A percentile compares a stretch with the other conserved stretches of the same genome.
Conservation (phyloP, 1,284 basidiomycete genomes). For the Tilletia horrida region DNA sequence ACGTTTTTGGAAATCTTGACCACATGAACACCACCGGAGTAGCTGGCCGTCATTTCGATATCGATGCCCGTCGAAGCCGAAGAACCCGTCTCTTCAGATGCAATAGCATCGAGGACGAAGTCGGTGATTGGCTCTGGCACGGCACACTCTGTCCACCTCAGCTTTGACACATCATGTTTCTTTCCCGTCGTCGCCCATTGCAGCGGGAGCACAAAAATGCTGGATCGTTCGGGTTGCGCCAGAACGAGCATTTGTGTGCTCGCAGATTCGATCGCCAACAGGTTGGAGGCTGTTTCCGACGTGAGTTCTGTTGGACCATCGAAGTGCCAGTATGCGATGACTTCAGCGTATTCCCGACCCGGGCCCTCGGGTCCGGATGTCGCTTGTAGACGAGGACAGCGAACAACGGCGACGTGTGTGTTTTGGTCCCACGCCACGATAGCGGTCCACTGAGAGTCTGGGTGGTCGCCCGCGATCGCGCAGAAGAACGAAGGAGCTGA, state of each 20-base stretch:
- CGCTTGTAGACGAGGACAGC: background rate
- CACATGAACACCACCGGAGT: background rate
- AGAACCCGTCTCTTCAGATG: background rate
- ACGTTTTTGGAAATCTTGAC: background rate
- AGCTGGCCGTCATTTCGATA: background rate
- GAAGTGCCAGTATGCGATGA: background rate
- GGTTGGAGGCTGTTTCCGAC: background rate
- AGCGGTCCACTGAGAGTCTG: background rate
- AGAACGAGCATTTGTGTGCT: conserved; percentile 1
- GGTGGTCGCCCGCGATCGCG: no score
- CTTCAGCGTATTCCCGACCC: background rate
- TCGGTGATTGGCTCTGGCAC: conserved; percentile 5
- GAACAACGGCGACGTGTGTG: background rate
- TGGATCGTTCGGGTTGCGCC: background rate
- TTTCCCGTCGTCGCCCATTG: background rate
- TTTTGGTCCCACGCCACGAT: background rate
- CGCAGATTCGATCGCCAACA: background rate
- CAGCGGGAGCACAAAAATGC: background rate
- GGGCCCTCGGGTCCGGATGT: no score
- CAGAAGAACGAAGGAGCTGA: no score
- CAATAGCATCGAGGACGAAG: background rate
- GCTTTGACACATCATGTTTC: background rate
- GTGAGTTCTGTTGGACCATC: background rate
- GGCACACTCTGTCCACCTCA: conserved; percentile 9
- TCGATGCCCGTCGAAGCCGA: background rate